phyloP scores from a whole-genome alignment of 1,284 basidiomycete species.

The Anthracocystis setariae region DNA sequence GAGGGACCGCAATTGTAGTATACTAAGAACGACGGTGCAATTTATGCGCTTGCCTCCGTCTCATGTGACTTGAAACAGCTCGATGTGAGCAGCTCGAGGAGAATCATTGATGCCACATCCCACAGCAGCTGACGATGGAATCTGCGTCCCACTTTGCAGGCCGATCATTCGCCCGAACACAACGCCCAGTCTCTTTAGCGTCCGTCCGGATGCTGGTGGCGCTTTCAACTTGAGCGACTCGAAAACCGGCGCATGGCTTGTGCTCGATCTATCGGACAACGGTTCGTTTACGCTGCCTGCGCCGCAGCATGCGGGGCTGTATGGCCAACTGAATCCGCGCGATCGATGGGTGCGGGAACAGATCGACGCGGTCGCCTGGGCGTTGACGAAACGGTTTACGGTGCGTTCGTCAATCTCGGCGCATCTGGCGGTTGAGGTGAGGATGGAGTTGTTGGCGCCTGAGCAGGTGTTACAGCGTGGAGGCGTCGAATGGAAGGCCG shows the following conservation, averaged over 20 bases:
- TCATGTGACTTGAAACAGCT: no score
- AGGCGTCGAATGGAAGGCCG: slow-evolving; percentile 42
- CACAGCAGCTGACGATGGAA: background rate
- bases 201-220: background rate
- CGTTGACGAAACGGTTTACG: slow-evolving; percentile 20
- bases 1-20: background rate
- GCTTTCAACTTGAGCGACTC: slow-evolving; percentile 1
- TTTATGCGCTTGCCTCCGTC: background rate
- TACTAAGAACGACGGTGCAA: background rate
- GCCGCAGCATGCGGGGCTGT: slow-evolving; percentile 14
- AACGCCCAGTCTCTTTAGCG: slow-evolving; percentile 18
- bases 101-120: no score
- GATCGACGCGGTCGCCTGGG: slow-evolving; percentile 28
- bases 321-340: slow-evolving; percentile 23
- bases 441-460: slow-evolving; percentile 20
- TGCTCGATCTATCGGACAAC: slow-evolving; percentile 18
- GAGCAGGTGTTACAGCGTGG: slow-evolving; percentile 34
- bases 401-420: slow-evolving; percentile 13
- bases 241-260: slow-evolving; percentile 25
- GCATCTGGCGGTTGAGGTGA: slow-evolving; percentile 27
- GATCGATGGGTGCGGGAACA: slow-evolving; percentile 30
- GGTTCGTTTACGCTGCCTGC: slow-evolving; percentile 19
- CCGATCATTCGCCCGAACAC: slow-evolving; percentile 18
- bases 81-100: no score
- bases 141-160: slow-evolving; percentile 10